Base-by-base conservation (phyloP, 192 early-diverging fungal species). In the Umbelopsis ramanniana region DNA sequence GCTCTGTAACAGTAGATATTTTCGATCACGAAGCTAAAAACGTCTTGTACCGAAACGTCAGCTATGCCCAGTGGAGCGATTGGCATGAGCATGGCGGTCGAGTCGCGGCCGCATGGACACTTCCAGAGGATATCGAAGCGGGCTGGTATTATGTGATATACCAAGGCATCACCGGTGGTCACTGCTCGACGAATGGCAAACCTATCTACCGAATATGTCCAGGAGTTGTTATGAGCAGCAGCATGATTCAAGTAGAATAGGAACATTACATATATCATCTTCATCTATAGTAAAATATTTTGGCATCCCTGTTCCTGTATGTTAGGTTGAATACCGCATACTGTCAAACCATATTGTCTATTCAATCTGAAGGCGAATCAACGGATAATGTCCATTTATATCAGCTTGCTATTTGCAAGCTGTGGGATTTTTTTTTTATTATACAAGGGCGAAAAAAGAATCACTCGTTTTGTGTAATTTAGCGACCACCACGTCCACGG, bases 401-500 rank as follows among this genome's bases (percentile, higher is more conserved):
- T 43, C 8, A 7, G 40, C 40, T 43, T 43, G 57, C 57, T 63
- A 19, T 60, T 17, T 35, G 29, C 55, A 60, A 63, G 12, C 57
- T 63, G 33, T 63, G 57, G 7, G 26, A 63, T 63, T 7, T 43
- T 7, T 29, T n/a, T 43, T 63, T 63, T 63, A 63, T 63, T 63
- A 63, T 63, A 63, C 57, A 63, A 63, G 26, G 57, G 57, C 57
- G 57, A 63, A 63, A 24, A 63, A 37, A 63, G 26, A 37, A 63
- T 29, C 57, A 63, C 33, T 63, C 57, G 33, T 63, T 29, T 35
- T 63, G 57, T 37, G 26, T 63, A 12, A 63, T 73, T 77, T 60
- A 75, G 72, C 66, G 77, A 33, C 75, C 70, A 66, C 70, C 71
- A 66, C 60, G 24, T 14, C 75, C 76, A 52, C 79, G 72, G 67